phyloP scores from a whole-genome alignment of 176 grass and related monocot species.

The Oryza australiensis region DNA sequence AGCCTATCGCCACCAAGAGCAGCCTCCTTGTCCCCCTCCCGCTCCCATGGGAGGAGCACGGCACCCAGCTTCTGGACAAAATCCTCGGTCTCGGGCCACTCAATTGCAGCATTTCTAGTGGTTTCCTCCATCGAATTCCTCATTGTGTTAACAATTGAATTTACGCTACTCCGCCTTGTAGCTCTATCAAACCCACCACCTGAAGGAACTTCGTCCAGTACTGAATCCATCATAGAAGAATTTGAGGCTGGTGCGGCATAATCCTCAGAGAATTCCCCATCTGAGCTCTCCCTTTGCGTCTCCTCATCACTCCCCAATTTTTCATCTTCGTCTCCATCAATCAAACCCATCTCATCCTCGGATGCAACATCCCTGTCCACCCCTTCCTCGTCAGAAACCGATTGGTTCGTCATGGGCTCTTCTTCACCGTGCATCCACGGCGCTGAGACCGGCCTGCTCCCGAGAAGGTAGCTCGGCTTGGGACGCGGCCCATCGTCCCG shows the following conservation, averaged over 20 bases:
- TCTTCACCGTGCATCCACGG: slow-evolving; percentile 59
- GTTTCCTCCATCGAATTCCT: slow-evolving; percentile 42
- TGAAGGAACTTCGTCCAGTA: not conserved
- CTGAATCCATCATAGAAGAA: slow-evolving; percentile 15
- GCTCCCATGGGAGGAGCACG: slow-evolving; percentile 79
- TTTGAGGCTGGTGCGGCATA: not conserved
- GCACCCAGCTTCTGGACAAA: slow-evolving; percentile 42
- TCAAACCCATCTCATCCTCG: slow-evolving; percentile 25
- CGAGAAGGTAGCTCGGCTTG: slow-evolving; percentile 24
- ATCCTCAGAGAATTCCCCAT: slow-evolving; percentile 9
- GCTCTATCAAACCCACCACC: not conserved
- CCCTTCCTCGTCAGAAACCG: slow-evolving; percentile 1
- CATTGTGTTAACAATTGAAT: slow-evolving; percentile 47
- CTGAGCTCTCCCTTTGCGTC: not conserved
- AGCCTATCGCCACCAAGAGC: not conserved
- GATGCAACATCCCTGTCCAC: slow-evolving; percentile 12
- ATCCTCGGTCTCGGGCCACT: slow-evolving; percentile 21
- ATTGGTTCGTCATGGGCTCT: not conserved
- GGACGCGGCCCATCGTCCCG: slow-evolving; percentile 6
- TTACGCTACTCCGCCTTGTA: slow-evolving; percentile 13
- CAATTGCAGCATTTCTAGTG: slow-evolving; percentile 15
- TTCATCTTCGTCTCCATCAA: not conserved
- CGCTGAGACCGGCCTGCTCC: slow-evolving; percentile 20
- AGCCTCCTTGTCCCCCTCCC: slow-evolving; percentile 32
- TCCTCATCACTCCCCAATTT: not conserved